Evolutionary conservation across 202 grass and related monocot genomes (phyloP), one percentile per base, ranked within the genome.

Genomic region (Musa balbisiana): DNA sequence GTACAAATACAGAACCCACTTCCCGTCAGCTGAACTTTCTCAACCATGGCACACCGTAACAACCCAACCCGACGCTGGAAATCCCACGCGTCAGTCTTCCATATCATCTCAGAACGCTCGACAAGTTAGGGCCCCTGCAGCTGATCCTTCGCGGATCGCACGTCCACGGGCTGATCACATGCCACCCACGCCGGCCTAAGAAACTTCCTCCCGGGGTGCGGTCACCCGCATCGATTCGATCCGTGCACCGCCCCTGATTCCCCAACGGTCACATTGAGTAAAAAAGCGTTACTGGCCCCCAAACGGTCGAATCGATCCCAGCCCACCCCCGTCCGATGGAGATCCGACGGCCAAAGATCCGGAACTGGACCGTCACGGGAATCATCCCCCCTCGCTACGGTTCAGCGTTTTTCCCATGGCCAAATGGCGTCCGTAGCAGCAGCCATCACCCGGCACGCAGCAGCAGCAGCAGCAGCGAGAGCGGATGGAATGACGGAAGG

Each of bases 221-320:
- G 33, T 43, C 33, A 43, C 33, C 33, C 4, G 33, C 33, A 0
- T 43, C 33, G 33, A 43, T 6, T 19, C 12, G 67, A 15, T 69
- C 17, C 27, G 17, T 8, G 33, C 33, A 29, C 17, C 16, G 67
- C 25, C 0, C 15, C 16, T 49, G 19, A 25, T 29, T 4, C 14
- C 29, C 11, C 5, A 19, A 49, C 67, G 67, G 29, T 69, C 67
- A 21, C 27, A 27, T 27, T 27, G 27, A 27, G 17, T 43, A 43
- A 43, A 62, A 19, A 19, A 9, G 33, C 67, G 14, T 11, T 49
- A 16, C 25, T 16, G 17, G 17, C 16, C 26, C 15, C 33, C 29
- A 17, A 69, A 69, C 67, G 67, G 67, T 69, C 67, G 29, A 17
- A 3, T 69, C n/a, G 67, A 69, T 12, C 67, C 67, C 33, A 9